A percentile compares a stretch with the other conserved stretches of the same genome.
Conservation (phyloP, 1,139 yeast species). For the Diutina neorugosa region DNA sequence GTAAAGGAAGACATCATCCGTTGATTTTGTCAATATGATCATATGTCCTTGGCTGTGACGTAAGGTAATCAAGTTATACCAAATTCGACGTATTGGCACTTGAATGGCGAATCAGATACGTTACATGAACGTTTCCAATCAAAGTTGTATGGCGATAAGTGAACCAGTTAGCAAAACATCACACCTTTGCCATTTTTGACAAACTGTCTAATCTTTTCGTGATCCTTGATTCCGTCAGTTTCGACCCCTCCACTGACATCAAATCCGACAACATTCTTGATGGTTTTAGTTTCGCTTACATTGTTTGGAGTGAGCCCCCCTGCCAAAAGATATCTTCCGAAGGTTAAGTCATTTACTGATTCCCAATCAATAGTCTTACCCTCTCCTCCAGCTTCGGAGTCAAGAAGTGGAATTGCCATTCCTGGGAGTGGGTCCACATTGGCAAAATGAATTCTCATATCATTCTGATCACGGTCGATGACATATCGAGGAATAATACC, state of each 20-base stretch:
- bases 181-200: not conserved
- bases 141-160: too few species aligned
- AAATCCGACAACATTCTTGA: constrained; percentile 59
- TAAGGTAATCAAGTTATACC: too few species aligned
- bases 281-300: constrained; percentile 36
- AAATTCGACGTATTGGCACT: too few species aligned
- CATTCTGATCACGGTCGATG: constrained; percentile 35
- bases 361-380: constrained; percentile 72
- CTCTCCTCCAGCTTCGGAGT: constrained; percentile 87
- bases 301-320: constrained; percentile 82
- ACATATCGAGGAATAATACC: constrained; percentile 73
- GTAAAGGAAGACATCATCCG: too few species aligned
- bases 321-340: constrained; percentile 56
- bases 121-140: too few species aligned
- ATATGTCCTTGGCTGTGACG: not conserved
- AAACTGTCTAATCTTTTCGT: not conserved
- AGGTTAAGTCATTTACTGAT: constrained; percentile 14
- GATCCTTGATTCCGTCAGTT: not conserved
- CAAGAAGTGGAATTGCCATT: constrained; percentile 45
- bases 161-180: not conserved
- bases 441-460: constrained; percentile 13
- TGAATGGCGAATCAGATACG: too few species aligned
- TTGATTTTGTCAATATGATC: too few species aligned
- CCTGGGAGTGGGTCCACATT: constrained; percentile 1
- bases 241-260: constrained; percentile 91